Evolutionary conservation across 305 asterid genomes (phyloP), one percentile per base, ranked within the genome.

Genomic region (Fraxinus paxiana): DNA sequence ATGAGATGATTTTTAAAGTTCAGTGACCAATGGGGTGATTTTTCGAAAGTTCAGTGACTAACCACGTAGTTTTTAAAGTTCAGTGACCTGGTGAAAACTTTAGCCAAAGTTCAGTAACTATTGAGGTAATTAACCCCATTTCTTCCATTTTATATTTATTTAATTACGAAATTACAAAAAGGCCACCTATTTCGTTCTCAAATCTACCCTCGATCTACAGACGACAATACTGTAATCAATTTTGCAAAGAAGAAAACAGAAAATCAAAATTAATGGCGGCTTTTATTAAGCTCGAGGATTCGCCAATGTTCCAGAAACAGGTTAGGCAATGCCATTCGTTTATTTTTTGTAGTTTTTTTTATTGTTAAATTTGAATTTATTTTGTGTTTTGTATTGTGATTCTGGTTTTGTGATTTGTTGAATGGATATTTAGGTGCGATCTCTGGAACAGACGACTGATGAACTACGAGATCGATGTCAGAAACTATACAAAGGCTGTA

Each of bases 301-400:
- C 98, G 18, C 98, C 98, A 18, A 93, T 92, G 98, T 95, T 95
- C 89, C 97, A 92, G 75, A 95, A 92, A 82, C 97, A 95, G 96
- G 98, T 87, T 72, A 78, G 74, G 12, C 51, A 59, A 34, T 22
- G 5, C 8, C 7, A 5, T 61, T 2, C 18, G 48, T 48, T 74
- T 22, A 24, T 56, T 35, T 38, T 13, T 4, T 7, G 9, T 0
- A 48, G 5, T 2, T 10, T 41, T 80, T 28, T 76, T 17, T 8
- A 4, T 34, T 41, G 35, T 56, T 71, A 8, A 75, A 54, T 13
- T 35, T 59, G 26, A n/a, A 26, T 10, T 10, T 7, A 28, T 31
- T 46, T 72, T 76, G 12, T 35, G 12, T 80, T n/a, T 56, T 17
- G 26, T 6, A 6, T 56, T 34, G 3, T n/a, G 70, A 72, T 81